These are phyloP conservation scores for Neohortaea acidophila DNA, from an alignment of 495 filamentous ascomycete genomes.

Conservation along the genomic window DNA sequence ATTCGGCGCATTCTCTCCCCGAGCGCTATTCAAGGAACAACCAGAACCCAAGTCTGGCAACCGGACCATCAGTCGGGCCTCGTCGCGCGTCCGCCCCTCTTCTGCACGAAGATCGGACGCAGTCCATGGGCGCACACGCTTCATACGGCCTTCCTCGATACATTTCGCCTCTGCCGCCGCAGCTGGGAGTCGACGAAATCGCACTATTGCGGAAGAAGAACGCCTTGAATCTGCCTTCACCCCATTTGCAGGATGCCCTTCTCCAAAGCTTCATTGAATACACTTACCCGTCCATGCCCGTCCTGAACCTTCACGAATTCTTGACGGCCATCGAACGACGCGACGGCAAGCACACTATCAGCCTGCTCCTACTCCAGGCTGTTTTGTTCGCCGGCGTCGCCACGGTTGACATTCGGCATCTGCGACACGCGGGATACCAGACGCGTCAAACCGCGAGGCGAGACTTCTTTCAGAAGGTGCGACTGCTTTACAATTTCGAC, in stretches of 20 bases:
- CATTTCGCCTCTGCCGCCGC: constrained; percentile 51
- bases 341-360: constrained; percentile 52
- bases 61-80: too few species aligned
- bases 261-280: constrained; percentile 61
- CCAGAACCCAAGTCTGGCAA: too few species aligned
- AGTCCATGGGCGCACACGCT: too few species aligned
- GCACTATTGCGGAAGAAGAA: constrained; percentile 57
- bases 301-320: constrained; percentile 60
- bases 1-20: too few species aligned
- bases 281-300: constrained; percentile 73
- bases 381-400: constrained; percentile 66
- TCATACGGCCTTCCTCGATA: constrained; percentile 31
- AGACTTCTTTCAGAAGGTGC: constrained; percentile 59
- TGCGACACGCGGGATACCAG: constrained; percentile 52
- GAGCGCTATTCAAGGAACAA: too few species aligned
- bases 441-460: constrained; percentile 56
- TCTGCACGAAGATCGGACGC: too few species aligned
- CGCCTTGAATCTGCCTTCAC: constrained; percentile 52
- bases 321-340: constrained; percentile 46
- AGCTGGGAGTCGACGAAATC: constrained; percentile 54
- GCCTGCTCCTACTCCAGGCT: constrained; percentile 61
- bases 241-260: constrained; percentile 52
- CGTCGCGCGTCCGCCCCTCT: too few species aligned
- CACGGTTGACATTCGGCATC: constrained; percentile 54
- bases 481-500: constrained; percentile 68